A percentile compares a stretch with the other conserved stretches of the same genome.
phyloP scores from a whole-genome alignment of 148 eudicot genomes.

The Linanthus parryae region DNA sequence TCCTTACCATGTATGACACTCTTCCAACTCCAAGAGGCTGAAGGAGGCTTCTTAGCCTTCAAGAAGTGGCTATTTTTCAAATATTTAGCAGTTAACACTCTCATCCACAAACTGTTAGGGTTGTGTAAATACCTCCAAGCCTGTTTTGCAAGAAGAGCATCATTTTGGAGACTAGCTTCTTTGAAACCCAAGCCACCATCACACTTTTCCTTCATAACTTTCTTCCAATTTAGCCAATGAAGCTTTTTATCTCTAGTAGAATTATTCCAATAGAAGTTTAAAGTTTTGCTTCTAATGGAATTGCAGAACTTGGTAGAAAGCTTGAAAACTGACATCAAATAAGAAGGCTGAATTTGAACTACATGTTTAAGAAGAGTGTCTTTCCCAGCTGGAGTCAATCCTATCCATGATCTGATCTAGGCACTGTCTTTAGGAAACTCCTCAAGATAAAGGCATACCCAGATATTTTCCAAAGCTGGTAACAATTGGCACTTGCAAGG shows the following conservation, averaged over 20 bases:
- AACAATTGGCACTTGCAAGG: too few species aligned
- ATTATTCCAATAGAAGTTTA: not conserved
- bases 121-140: not conserved
- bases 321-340: not conserved
- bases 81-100: not conserved
- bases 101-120: not conserved
- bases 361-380: not conserved
- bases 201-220: too few species aligned
- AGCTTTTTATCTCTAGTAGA: too few species aligned
- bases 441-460: not conserved
- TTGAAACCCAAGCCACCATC: not conserved
- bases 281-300: not conserved
- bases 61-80: not conserved
- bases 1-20: not conserved
- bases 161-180: not conserved
- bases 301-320: not conserved
- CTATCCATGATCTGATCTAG: not conserved
- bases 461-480: not conserved
- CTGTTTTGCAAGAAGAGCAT: not conserved
- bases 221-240: not conserved
- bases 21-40: not conserved
- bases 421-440: not conserved
- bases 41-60: not conserved
- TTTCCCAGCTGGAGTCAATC: not conserved
- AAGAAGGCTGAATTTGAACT: not conserved